Conservation (phyloP, 2,329 filamentous ascomycete species). For the Botrytis sinoallii region DNA sequence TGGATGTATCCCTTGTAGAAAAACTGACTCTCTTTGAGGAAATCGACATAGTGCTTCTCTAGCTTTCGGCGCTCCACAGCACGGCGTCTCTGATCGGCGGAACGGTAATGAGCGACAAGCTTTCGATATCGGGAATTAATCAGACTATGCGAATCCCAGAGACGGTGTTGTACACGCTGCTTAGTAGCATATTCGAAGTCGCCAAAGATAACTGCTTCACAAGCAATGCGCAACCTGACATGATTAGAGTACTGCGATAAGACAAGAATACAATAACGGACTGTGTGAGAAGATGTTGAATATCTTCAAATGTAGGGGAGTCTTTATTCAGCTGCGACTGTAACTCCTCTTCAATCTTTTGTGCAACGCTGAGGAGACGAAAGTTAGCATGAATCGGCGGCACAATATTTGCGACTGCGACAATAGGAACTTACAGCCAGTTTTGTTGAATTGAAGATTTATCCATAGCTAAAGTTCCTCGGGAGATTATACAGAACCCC, state of each 20-base stretch:
- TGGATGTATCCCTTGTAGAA: conserved; percentile 89
- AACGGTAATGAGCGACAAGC: conserved; percentile 55
- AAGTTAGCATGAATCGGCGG: conserved; percentile 23
- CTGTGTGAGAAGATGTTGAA: conserved; percentile 40
- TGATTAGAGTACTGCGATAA: background rate
- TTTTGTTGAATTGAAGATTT: conserved; percentile 43
- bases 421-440: conserved; percentile 46
- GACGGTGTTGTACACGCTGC: conserved; percentile 62
- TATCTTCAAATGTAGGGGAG: conserved; percentile 46
- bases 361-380: conserved; percentile 39
- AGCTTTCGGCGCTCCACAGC: conserved; percentile 70
- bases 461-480: conserved; percentile 24
- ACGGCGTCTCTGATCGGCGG: conserved; percentile 44
- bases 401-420: conserved; percentile 5
- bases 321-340: conserved; percentile 46
- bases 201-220: conserved; percentile 68
- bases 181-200: conserved; percentile 65
- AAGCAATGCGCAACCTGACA: conserved; percentile 48
- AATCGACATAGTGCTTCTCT: conserved; percentile 76
- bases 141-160: conserved; percentile 77
- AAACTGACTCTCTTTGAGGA: conserved; percentile 81
- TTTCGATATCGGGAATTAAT: conserved; percentile 78
- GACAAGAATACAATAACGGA: conserved; percentile 24
- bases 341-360: conserved; percentile 49
- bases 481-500: conserved; percentile 39